Percentiles rank a stretch among this genome's conserved stretches.
phyloP scores from a whole-genome alignment of 2,329 filamentous ascomycete species.

The Exophiala aquamarina region DNA sequence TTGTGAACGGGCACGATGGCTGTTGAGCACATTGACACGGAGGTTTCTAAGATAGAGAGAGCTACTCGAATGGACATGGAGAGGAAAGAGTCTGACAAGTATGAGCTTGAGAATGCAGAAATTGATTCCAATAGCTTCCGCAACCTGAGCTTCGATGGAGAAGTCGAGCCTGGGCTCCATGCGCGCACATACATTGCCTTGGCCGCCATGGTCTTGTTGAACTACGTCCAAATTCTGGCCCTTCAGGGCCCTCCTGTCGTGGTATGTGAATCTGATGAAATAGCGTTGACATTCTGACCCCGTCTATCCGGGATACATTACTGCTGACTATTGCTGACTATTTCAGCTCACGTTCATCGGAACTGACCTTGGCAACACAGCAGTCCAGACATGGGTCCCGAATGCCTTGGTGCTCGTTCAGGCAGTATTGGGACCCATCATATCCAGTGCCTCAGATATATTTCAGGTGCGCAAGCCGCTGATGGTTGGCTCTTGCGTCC shows the following conservation, averaged over 20 bases:
- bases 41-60: too few relatives aligned
- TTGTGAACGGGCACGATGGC: too few relatives aligned
- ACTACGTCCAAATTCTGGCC: not conserved
- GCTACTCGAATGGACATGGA: too few relatives aligned
- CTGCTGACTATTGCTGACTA: not conserved
- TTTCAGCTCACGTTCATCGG: conserved; percentile 13
- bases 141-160: not conserved
- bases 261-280: not conserved
- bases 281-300: not conserved
- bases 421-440: conserved; percentile 10
- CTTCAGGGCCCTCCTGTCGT: not conserved
- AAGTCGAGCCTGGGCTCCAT: conserved; percentile 3
- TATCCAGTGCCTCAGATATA: conserved; percentile 12
- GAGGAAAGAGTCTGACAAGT: too few relatives aligned
- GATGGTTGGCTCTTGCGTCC: conserved; percentile 5
- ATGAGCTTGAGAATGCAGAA: not conserved
- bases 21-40: too few relatives aligned
- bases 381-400: conserved; percentile 9
- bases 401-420: conserved; percentile 7
- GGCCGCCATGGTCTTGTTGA: not conserved
- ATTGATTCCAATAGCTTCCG: not conserved
- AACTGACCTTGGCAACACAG: conserved; percentile 1
- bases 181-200: not conserved
- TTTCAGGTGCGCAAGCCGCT: conserved; percentile 14
- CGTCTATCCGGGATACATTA: too few relatives aligned